These are phyloP conservation scores for Geranium rotundifolium DNA, from an alignment of 345 rosid species.

Conservation along the genomic window DNA sequence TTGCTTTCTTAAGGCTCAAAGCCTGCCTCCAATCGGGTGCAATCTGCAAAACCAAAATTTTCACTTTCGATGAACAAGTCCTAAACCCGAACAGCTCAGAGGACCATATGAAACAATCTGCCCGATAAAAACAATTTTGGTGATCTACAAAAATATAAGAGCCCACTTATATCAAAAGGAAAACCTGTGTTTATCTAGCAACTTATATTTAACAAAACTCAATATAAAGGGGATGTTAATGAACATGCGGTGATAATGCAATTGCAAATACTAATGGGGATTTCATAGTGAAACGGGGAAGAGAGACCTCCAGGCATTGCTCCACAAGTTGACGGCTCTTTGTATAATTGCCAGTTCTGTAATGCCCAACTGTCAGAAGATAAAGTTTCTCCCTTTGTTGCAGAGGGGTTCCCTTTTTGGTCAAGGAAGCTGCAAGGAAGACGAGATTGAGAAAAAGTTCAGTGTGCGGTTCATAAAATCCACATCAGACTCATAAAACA, in stretches of 20 bases:
- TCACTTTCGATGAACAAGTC: background rate
- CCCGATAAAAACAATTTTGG: background rate
- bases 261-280: background rate
- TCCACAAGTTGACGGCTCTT: conserved; percentile 62
- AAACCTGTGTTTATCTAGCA: too few species aligned
- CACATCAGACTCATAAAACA: background rate
- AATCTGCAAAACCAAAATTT: conserved; percentile 28
- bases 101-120: background rate
- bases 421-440: conserved; percentile 43
- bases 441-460: background rate
- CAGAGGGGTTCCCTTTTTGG: conserved; percentile 34
- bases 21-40: conserved; percentile 89
- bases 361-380: conserved; percentile 78
- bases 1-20: conserved; percentile 44
- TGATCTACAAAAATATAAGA: background rate
- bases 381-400: conserved; percentile 58
- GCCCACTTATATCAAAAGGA: background rate
- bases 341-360: conserved; percentile 51
- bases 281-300: background rate
- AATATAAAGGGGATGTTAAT: too few species aligned
- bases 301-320: conserved; percentile 52
- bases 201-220: too few species aligned
- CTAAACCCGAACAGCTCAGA: background rate
- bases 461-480: background rate
- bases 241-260: background rate